Evolutionary conservation across 495 filamentous ascomycete species (phyloP), one percentile per base, ranked within the genome.

Genomic region (Xylaria sp.): DNA sequence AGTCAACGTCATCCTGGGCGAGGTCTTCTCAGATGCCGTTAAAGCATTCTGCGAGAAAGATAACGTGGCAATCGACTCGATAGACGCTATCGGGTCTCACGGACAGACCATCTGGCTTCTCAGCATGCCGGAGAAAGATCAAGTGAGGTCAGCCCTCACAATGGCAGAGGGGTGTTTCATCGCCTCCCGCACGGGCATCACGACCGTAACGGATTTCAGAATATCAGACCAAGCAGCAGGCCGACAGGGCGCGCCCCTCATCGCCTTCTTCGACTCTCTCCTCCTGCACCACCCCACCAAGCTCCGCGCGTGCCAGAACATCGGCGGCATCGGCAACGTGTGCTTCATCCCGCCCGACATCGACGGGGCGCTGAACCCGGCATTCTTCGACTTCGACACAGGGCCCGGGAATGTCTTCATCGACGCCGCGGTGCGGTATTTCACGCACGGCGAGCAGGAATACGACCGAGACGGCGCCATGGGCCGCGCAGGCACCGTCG

Each of bases 51-150:
- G 81, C 68, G 76, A 80, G 29, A 80, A 85, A 41, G 78, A 86
- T 66, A 33, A 76, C 11, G 75, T 88, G 44, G 80, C 85, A 44
- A 77, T 87, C 53, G 78, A 82, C 63, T 76, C 79, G 8, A 85
- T 89, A 61, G 87, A 89, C 53, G 81, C 82, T 31, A 76, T 90
- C n/a, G 87, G 86, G 19, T 88, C 85, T 14, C 86, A 89, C 64
- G 87, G 87, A 14, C 87, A 89, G 71, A 89, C 88, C 2, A 88
- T 90, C 55, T 90, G 85, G 86, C 80, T 88, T 6, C 80, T 87
- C 37, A 82, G 80, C 53, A 88, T 88, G 85, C 86, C 86, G 0
- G 79, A 82, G 61, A 73, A 76, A 7, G 85, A 82, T 37, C 82
- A 87, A 73, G 84, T 82, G 41, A 80, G 81, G 31, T 83, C 82